phyloP scores from a whole-genome alignment of 2,329 filamentous ascomycete species.

The Colletotrichum chlorophyti region DNA sequence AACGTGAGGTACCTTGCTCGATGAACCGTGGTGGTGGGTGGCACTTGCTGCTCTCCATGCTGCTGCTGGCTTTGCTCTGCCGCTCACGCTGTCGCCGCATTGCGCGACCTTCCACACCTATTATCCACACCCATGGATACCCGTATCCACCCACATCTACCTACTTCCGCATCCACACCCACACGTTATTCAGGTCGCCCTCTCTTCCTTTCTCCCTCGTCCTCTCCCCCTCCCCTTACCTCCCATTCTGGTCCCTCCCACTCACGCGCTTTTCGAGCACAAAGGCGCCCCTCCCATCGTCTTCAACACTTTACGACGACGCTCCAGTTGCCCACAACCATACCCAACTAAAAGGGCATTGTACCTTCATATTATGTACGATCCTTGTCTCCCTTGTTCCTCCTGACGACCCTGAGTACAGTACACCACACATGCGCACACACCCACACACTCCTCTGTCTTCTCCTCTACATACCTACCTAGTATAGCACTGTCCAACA shows the following conservation, averaged over 20 bases:
- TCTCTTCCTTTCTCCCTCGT: not conserved
- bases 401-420: not conserved
- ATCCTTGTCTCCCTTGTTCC: conserved; percentile 3
- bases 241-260: not conserved
- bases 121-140: too few relatives aligned
- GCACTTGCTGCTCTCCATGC: too few relatives aligned
- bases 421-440: not conserved
- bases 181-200: conserved; percentile 1
- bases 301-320: conserved; percentile 15
- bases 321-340: conserved; percentile 8
- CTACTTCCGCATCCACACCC: conserved; percentile 17
- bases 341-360: not conserved
- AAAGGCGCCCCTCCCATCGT: not conserved
- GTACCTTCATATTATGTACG: conserved; percentile 3
- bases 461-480: conserved; percentile 5
- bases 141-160: conserved; percentile 18
- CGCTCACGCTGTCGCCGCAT: conserved; percentile 26
- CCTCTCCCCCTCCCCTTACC: not conserved
- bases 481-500: conserved; percentile 13
- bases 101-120: conserved; percentile 25
- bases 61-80: conserved; percentile 2
- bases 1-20: too few relatives aligned
- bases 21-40: too few relatives aligned
- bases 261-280: not conserved
- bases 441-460: not conserved